These are phyloP conservation scores for Zygoascus flipseniorum DNA, from an alignment of 805 yeast species.

Conservation along the genomic window DNA sequence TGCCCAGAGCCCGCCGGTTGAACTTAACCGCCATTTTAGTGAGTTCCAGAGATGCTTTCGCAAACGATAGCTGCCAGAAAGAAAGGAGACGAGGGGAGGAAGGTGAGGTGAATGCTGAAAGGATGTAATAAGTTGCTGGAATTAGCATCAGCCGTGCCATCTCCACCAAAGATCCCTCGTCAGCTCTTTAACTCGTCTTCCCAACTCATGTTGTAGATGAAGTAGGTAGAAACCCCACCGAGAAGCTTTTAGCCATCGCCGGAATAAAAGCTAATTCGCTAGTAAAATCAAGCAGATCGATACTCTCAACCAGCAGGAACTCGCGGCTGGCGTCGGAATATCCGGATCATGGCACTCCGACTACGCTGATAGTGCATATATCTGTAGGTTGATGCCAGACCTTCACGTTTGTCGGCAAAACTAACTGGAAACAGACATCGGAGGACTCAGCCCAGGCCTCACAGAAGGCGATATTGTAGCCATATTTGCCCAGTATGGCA, in stretches of 20 bases:
- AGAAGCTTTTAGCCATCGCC: no score
- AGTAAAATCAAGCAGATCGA: constrained; percentile 36
- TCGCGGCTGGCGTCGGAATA: constrained; percentile 48
- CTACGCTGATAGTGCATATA: constrained; percentile 64
- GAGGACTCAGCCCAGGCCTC: constrained; percentile 54
- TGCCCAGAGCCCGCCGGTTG: neutral
- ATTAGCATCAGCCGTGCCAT: no score
- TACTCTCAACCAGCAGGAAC: constrained; percentile 56
- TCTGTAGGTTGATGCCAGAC: constrained; percentile 32
- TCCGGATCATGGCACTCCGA: constrained; percentile 87
- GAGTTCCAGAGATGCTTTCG: neutral
- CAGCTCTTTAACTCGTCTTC: no score
- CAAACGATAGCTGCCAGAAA: no score
- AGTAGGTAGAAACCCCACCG: neutral
- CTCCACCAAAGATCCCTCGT: no score
- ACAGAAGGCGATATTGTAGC: constrained; percentile 69
- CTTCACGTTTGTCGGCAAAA: no score
- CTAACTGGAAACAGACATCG: constrained; percentile 36
- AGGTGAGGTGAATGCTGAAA: no score
- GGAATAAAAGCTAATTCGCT: neutral
- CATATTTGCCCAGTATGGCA: constrained; percentile 83
- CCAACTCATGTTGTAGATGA: no score
- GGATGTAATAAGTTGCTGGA: no score
- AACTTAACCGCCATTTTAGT: neutral
- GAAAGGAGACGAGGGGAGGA: no score